Conservation (phyloP, 2,329 filamentous ascomycete species). For the Cladophialophora chaetospira region DNA sequence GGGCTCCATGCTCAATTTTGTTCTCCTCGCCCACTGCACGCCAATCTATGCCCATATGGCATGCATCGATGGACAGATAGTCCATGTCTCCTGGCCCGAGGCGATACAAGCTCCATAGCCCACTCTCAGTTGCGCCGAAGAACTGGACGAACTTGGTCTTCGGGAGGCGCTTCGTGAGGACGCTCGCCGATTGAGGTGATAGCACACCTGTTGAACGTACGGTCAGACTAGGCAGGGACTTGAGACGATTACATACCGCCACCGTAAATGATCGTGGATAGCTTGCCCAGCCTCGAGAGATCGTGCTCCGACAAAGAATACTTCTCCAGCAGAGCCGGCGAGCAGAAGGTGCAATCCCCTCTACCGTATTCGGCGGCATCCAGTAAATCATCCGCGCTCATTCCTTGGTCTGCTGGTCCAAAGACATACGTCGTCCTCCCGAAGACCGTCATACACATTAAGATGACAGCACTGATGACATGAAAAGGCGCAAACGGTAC, state of each 20-base stretch:
- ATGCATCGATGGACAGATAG: constrained; percentile 5
- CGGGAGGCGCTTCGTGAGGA: background rate
- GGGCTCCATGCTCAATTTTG: background rate
- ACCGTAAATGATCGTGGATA: constrained; percentile 6
- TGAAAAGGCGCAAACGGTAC: constrained; percentile 10
- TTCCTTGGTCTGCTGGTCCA: constrained; percentile 3
- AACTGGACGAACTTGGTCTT: background rate
- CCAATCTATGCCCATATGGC: constrained; percentile 11
- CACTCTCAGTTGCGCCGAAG: constrained; percentile 8
- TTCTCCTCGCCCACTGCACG: background rate
- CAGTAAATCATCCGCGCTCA: constrained; percentile 1
- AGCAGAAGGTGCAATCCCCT: constrained; percentile 7
- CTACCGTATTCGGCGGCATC: constrained; percentile 1
- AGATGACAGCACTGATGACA: constrained; percentile 5
- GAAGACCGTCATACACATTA: constrained; percentile 10
- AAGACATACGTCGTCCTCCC: constrained; percentile 8
- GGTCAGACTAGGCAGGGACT: background rate
- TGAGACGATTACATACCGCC: constrained; percentile 1
- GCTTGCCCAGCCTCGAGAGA: background rate
- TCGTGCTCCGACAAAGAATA: background rate
- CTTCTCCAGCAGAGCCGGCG: constrained; percentile 7
- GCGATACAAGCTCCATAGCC: background rate
- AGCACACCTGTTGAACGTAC: background rate
- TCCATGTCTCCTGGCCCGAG: background rate
- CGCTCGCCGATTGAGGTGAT: background rate